Conservation (phyloP, 208 protist species). For the Wallacemonas sp. region DNA sequence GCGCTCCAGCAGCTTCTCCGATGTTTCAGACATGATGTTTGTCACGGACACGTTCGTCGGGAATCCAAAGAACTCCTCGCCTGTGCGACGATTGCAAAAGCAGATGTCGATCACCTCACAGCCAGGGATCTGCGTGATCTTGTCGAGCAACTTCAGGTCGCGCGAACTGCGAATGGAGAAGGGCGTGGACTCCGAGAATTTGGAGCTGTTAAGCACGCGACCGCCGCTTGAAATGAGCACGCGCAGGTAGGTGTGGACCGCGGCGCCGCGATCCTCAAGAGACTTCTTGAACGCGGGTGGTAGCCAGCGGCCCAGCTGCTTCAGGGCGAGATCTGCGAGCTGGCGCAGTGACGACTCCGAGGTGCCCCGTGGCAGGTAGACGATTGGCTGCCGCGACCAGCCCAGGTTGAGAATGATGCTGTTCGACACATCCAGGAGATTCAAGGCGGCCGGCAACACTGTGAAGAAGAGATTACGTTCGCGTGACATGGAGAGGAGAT, state of each 20-base stretch:
- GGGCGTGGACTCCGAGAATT: background rate
- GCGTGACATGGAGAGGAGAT: conserved; percentile 10
- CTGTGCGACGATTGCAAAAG: conserved; percentile 61
- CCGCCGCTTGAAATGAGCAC: conserved; percentile 31
- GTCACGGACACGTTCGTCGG: conserved; percentile 63
- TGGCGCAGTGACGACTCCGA: conserved; percentile 23
- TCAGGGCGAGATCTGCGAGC: conserved; percentile 28
- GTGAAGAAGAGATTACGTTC: conserved; percentile 39
- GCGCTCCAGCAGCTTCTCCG: conserved; percentile 41
- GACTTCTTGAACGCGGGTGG: conserved; percentile 1
- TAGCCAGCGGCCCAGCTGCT: conserved; percentile 32
- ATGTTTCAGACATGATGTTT: conserved; percentile 38
- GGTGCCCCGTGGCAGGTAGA: conserved; percentile 30
- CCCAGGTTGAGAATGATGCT: conserved; percentile 42
- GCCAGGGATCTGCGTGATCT: conserved; percentile 20
- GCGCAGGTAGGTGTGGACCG: conserved; percentile 17
- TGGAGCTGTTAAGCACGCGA: background rate
- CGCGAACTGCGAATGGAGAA: background rate
- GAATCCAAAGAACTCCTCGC: conserved; percentile 66
- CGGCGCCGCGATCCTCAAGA: conserved; percentile 1
- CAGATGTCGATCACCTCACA: conserved; percentile 48
- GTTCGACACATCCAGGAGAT: conserved; percentile 14
- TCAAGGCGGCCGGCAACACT: conserved; percentile 40
- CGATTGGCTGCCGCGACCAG: conserved; percentile 41
- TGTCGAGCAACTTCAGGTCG: background rate